Evolutionary conservation across 164 flowering plant species (phyloP), one percentile per base, ranked within the genome.

Genomic region (Chimonanthus praecox): DNA sequence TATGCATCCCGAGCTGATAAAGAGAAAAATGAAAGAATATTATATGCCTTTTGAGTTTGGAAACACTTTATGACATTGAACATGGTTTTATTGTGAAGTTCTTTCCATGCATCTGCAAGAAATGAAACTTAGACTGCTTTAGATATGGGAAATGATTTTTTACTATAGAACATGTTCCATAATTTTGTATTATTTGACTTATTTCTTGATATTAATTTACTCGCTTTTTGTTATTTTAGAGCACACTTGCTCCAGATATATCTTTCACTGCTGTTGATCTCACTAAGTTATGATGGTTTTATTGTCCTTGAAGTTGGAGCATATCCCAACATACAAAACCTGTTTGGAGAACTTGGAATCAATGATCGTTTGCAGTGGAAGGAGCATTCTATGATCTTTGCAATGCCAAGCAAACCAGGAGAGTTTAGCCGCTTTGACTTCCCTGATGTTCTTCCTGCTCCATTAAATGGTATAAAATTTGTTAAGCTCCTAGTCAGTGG

Each of bases 311-410:
- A 75, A 95, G 99, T 95, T 85, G 99, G 99, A 80, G 99, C 99
- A 49, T 95, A 95, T 80, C 99, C 99, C 63, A 95, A 95, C 82
- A 64, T 95, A 7, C 99, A 95, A 80, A 95, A 90, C 82, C 82
- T 95, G 78, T 92, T 95, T 83, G 94, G 97, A 69, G 99, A 95
- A 77, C 94, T 93, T 76, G 97, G 95, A 18, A 95, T 95, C 62
- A 86, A 88, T 80, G 99, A 95, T 79, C 87, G 97, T 68, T 77
- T 95, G 83, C 99, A 93, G 78, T 95, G 99, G 99, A 95, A 95
- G 84, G 99, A 94, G 85, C 99, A 95, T 76, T 93, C 99, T 10
- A 95, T 95, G 99, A 93, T 95, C 74, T 95, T 95, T 85, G 97
- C 98, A 7, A 92, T 92, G 97, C 99, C 99, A 73, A 88, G 80